These are phyloP conservation scores for Toxicodendron radicans DNA, from an alignment of 345 rosid species.

Conservation along the genomic window DNA sequence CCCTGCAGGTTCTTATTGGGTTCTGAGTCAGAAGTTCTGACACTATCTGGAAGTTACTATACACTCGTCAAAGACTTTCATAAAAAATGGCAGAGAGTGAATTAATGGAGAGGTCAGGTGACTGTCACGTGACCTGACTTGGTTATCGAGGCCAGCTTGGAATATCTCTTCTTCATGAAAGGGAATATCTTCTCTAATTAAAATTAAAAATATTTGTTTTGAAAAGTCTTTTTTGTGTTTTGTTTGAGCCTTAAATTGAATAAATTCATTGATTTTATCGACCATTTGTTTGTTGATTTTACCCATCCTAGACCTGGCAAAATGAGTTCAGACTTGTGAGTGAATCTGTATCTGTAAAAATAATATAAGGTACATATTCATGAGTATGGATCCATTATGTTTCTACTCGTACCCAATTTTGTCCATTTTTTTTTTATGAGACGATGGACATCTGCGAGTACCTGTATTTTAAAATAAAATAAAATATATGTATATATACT, in stretches of 20 bases:
- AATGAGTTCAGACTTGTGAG: too few relatives aligned
- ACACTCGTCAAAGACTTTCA: neutral
- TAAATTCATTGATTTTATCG: neutral
- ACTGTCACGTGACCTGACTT: neutral
- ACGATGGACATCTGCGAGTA: too few relatives aligned
- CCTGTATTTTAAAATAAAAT: too few relatives aligned
- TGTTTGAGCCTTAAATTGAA: neutral
- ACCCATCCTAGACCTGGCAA: neutral
- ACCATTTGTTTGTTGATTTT: neutral
- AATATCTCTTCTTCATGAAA: neutral
- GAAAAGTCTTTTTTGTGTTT: neutral
- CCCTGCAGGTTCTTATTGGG: too few relatives aligned
- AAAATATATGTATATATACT: too few relatives aligned
- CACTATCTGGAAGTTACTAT: too few relatives aligned
- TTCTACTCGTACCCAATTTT: too few relatives aligned
- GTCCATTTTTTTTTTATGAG: too few relatives aligned
- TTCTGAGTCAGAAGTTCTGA: too few relatives aligned
- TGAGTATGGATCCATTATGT: too few relatives aligned
- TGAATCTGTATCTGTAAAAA: too few relatives aligned
- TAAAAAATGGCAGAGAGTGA: neutral
- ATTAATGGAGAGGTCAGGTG: neutral
- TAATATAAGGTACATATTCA: too few relatives aligned
- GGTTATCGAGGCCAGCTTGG: neutral
- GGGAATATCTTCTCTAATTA: neutral
- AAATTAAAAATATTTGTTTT: neutral